Base-by-base conservation (phyloP, 1,284 basidiomycete species). In the Quambalaria eucalypti region DNA sequence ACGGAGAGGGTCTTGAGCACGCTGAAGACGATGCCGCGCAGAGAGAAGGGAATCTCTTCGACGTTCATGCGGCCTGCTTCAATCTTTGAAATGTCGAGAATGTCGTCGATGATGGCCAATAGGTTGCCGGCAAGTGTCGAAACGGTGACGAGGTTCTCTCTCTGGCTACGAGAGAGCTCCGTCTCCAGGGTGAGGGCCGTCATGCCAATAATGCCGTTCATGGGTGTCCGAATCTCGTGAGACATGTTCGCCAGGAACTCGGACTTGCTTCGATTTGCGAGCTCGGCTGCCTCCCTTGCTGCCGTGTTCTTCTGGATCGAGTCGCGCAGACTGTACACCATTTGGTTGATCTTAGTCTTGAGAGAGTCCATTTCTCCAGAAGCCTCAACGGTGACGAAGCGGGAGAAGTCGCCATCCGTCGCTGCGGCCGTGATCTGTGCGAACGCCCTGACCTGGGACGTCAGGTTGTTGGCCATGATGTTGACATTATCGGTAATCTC, bases 11-110 rank as follows among this genome's bases (percentile, higher is more conserved):
- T 97, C 80, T 98, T 99, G 76, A 98, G 84, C 53, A 98, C 95
- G 33, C 90, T 90, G 74, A 97, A 98, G 51, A 97, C 90, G 8
- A 91, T 95, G 66, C 92, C 86, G 29, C 95, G 87, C 29, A 97
- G 82, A n/a, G 92, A 97, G 79, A 93, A 99, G 0, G 92, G 88
- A 33, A 97, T 92, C 57, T 92, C 88, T 77, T 99, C 95, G 85
- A 98, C 96, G 2, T 91, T 97, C 95, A 98, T 98, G 21, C 95
- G 86, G 57, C 95, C 95, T 46, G 93, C 93, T 78, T 98, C 93
- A 54, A 75, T 74, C 66, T 75, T 75, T 59, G 68, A 71, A 52
- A 75, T 75, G 51, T 75, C 73, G 50, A 75, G 61, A 44, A 75
- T 75, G 56, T 75, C 73, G 54, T 76, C 71, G 66, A 99, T 99